Evolutionary conservation across 805 yeast genomes (phyloP), one percentile per base, ranked within the genome.

Genomic region (Ogataea corticis): DNA sequence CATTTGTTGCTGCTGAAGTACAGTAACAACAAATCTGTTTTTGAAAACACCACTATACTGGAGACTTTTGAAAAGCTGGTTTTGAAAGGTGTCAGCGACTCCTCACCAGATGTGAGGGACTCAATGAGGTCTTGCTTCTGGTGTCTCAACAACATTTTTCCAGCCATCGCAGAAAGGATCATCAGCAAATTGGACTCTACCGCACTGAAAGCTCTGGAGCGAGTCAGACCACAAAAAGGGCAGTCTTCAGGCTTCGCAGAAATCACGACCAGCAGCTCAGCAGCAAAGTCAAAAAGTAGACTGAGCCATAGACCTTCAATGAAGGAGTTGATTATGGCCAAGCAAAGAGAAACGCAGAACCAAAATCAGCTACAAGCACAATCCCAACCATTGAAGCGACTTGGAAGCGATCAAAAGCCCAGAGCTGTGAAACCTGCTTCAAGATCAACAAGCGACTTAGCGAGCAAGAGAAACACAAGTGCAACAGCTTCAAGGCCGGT

Each of bases 41-140:
- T 65, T 38, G 67, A 63, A 39, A 39, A 45, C 39, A 38, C 68
- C 0, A 55, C 68, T 36, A 68, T 68, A 11, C 44, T 71, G 9
- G 85, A 75, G 14, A 55, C 64, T 3, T 62, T 83, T 1, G 82
- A 71, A 28, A 77, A 72, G 38, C 69, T 82, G 50, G 58, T 88
- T 1, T 49, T 67, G 3, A 82, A 79, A 54, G 83, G 92, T 16
- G 68, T 94, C 0, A 61, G 79, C 0, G 98, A 91, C 62, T 87
- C 96, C 0, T 85, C 85, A 47, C 88, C 91, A 0, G 69, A 77
- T 0, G 97, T 87, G 0, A 75, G 97, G 52, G 95, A 82, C 55
- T 69, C 80, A 0, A 86, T 84, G 70, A 76, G 96, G 60, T 69
- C 72, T 2, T 73, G 89, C 0, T 92, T 76, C 57, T 91, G 97